Evolutionary conservation across 441 rosid genomes (phyloP).

Genomic region (Melastoma candidum): DNA sequence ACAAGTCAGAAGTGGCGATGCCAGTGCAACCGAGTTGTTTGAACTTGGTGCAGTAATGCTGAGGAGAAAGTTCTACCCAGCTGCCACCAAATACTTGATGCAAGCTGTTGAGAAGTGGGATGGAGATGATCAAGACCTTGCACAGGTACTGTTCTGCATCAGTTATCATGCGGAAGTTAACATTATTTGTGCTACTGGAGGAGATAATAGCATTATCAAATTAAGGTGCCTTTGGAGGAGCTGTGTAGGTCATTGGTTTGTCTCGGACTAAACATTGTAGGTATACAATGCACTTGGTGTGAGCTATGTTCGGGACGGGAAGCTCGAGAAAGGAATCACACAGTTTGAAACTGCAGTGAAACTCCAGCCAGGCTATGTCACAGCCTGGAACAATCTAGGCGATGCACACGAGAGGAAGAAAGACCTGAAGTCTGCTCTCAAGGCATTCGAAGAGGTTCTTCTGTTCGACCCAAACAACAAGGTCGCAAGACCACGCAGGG

Average conservation of each 20-base stretch:
- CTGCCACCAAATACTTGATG: slow-evolving; percentile 73
- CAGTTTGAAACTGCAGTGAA: slow-evolving; percentile 85
- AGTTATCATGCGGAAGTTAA: no score
- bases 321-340: slow-evolving; percentile 72
- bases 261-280: slow-evolving; percentile 17
- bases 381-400: slow-evolving; percentile 98
- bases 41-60: slow-evolving; percentile 98
- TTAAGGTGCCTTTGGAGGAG: no score
- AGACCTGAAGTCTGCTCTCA: slow-evolving; percentile 62
- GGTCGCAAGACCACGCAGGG: slow-evolving; percentile 79
- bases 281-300: slow-evolving; percentile 83
- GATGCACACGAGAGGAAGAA: slow-evolving; percentile 92
- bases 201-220: no score
- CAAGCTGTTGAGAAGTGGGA: slow-evolving; percentile 97
- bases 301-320: slow-evolving; percentile 62
- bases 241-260: no score
- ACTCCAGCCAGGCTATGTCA: slow-evolving; percentile 88
- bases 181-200: no score
- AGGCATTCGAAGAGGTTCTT: slow-evolving; percentile 84
- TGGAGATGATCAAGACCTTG: slow-evolving; percentile 96
- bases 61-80: slow-evolving; percentile 85
- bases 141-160: slow-evolving; percentile 46
- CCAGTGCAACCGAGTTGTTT: slow-evolving; percentile 84
- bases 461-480: slow-evolving; percentile 90
- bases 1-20: slow-evolving; percentile 98